A percentile compares a stretch with the other conserved stretches of the same genome.
These are phyloP conservation scores for Fusarium bactridioides DNA, from an alignment of 2,329 filamentous ascomycete species.

Conservation along the genomic window DNA sequence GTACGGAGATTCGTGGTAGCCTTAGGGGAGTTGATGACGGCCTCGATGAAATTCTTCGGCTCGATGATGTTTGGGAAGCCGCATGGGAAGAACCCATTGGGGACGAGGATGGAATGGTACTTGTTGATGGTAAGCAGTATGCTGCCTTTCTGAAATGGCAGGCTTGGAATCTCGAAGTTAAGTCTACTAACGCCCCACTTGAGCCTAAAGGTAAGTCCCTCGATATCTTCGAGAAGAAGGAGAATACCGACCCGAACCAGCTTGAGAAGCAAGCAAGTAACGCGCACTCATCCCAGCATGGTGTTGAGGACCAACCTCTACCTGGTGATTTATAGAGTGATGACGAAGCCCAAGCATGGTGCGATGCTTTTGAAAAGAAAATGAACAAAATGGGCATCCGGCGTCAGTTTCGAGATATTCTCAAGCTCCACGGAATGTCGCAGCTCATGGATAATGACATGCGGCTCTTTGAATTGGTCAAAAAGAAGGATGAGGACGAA, in stretches of 20 bases:
- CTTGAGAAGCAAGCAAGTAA: background rate
- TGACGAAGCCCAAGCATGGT: background rate
- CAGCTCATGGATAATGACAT: background rate
- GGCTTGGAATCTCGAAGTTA: background rate
- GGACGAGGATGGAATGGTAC: background rate
- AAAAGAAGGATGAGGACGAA: background rate
- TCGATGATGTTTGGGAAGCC: background rate
- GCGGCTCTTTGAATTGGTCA: background rate
- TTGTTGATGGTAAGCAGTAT: background rate
- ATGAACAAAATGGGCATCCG: background rate
- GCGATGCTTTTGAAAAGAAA: background rate
- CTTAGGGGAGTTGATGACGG: background rate
- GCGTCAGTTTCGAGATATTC: background rate
- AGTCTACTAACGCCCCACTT: background rate
- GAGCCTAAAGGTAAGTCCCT: background rate
- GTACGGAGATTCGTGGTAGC: rapidly evolving
- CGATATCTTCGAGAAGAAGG: background rate
- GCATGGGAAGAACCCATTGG: background rate
- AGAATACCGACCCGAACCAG: background rate
- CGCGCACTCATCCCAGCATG: background rate
- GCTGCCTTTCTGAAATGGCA: background rate
- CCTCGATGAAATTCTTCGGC: background rate
- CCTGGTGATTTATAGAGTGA: background rate
- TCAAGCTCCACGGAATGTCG: background rate
- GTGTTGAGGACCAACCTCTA: background rate